Evolutionary conservation across 495 filamentous ascomycete genomes (phyloP), one percentile per base, ranked within the genome.

Genomic region (Lindgomyces ingoldianus): DNA sequence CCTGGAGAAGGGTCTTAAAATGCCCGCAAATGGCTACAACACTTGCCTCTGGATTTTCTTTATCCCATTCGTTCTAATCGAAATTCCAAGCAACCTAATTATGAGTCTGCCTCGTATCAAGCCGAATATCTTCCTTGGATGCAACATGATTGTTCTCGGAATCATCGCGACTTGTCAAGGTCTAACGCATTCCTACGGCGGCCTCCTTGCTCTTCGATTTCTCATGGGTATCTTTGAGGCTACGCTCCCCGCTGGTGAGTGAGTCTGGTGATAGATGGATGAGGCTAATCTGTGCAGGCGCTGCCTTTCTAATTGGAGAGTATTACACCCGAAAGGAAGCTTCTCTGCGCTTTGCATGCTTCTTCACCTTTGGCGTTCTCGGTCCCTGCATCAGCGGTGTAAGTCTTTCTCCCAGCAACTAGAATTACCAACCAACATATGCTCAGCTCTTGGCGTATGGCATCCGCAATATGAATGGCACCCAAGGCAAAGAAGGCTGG

Each of bases 171-270:
- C 57, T 14, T 65, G 67, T 27, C 67, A 65, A 30, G 63, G 62
- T 3, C 47, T 70, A 12, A 59, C 63, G 2, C 25, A 60, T 2
- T 58, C 62, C 8, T 70, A 65, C 41, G 51, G 57, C 19, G 67
- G 67, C 12, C 46, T 70, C 4, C 50, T 70, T 19, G 62, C 67
- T 3, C 22, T 57, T 0, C 56, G 67, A 21, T 70, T 70, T 45
- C 42, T 70, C n/a, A 61, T 70, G 57, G 67, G 67, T n/a, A 65
- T 70, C 19, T 65, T 70, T 47, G 67, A 70, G 33, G 67, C 67
- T 9, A 66, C 62, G 10, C 66, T 69, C 36, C 66, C 66, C 4
- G 60, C 66, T 36, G 66, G 64, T 67, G 16, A 45, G 58, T 54
- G 12, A 19, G 9, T n/a, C 49, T 27, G 16, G 25, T 33, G 24